These are phyloP conservation scores for Candida morakotiae DNA, from an alignment of 805 yeast genomes.

Conservation along the genomic window DNA sequence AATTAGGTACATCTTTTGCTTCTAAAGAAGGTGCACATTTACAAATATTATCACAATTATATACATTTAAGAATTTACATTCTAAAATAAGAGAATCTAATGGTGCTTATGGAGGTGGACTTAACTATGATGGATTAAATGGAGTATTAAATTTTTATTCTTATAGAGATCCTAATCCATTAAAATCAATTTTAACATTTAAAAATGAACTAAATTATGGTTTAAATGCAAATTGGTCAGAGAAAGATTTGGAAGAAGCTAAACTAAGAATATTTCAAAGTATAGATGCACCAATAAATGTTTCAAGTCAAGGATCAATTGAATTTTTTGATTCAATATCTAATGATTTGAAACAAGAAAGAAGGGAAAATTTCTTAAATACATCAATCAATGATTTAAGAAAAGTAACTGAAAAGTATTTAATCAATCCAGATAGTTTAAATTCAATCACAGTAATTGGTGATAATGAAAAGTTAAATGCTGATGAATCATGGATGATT, in stretches of 20 bases:
- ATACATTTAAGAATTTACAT: slow-evolving; percentile 82
- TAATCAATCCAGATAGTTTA: slow-evolving; percentile 24
- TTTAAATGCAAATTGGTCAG: slow-evolving; percentile 47
- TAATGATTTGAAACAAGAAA: slow-evolving; percentile 72
- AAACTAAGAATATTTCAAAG: slow-evolving; percentile 87
- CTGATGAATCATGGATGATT: slow-evolving; percentile 17
- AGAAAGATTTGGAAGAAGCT: slow-evolving; percentile 77
- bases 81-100: slow-evolving; percentile 90
- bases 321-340: slow-evolving; percentile 66
- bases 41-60: slow-evolving; percentile 73
- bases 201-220: slow-evolving; percentile 45
- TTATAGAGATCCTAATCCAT: slow-evolving; percentile 89
- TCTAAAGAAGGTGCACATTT: slow-evolving; percentile 79
- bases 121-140: slow-evolving; percentile 72
- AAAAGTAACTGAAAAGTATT: slow-evolving; percentile 64
- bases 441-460: slow-evolving; percentile 45
- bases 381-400: slow-evolving; percentile 60
- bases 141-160: slow-evolving; percentile 83
- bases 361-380: slow-evolving; percentile 72
- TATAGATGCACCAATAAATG: slow-evolving; percentile 84
- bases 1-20: slow-evolving; percentile 62
- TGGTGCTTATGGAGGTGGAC: slow-evolving; percentile 98
- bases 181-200: slow-evolving; percentile 62
- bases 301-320: slow-evolving; percentile 70
- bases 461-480: slow-evolving; percentile 24